phyloP scores from a whole-genome alignment of 225 moss, liverwort and hornwort genomes.

The Polytrichum commune region DNA sequence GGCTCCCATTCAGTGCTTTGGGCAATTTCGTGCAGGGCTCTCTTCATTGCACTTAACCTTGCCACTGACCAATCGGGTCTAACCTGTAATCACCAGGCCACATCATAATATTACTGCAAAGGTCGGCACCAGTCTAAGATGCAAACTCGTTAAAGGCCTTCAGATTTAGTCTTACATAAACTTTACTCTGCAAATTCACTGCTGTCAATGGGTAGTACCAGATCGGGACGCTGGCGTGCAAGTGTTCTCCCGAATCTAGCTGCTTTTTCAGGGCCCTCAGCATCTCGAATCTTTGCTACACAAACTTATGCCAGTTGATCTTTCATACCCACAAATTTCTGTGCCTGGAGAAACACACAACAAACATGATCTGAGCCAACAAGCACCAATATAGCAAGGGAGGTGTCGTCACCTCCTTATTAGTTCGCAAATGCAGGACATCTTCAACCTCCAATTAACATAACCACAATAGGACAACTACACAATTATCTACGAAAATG shows the following conservation, averaged over 20 bases:
- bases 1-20: too few species aligned
- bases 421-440: too few species aligned
- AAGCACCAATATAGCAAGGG: too few species aligned
- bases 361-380: too few species aligned
- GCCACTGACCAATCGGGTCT: constrained; percentile 71
- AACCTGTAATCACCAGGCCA: constrained; percentile 46
- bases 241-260: constrained; percentile 76
- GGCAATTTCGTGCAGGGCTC: constrained; percentile 68
- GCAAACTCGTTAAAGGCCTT: too few species aligned
- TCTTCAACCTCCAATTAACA: too few species aligned
- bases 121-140: too few species aligned
- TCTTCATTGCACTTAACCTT: constrained; percentile 63
- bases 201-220: constrained; percentile 34
- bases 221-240: constrained; percentile 71
- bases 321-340: constrained; percentile 69
- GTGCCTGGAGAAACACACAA: constrained; percentile 52
- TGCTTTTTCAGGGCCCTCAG: constrained; percentile 85
- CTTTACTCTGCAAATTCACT: too few species aligned
- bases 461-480: neutral
- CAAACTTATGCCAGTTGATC: constrained; percentile 56
- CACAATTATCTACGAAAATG: constrained; percentile 1
- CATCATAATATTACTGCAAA: neutral
- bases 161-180: too few species aligned
- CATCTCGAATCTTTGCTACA: constrained; percentile 48
- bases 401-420: too few species aligned